Base-by-base conservation (phyloP, 2,329 filamentous ascomycete species). In the Parastagonospora nodorum region DNA sequence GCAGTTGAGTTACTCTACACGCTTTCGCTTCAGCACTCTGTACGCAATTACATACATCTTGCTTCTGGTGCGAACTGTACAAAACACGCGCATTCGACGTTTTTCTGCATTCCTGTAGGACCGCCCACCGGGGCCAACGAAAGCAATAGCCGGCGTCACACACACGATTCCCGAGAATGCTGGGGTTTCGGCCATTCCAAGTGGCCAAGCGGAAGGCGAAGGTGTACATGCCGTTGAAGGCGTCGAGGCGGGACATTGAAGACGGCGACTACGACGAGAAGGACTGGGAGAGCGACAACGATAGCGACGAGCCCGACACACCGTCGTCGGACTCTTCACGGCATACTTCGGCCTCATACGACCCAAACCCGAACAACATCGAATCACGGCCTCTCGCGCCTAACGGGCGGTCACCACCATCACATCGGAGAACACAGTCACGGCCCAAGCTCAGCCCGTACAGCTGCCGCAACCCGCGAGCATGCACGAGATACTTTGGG, bases 401-500 rank as follows among this genome's bases (percentile, higher is more conserved):
- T 10, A 60, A 54, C 16, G 53, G 58, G 8, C 57, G 37, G 10
- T 28, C 51, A 9, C 51, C 58, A 5, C 42, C 46, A 41, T 48
- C 51, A 27, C 60, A 57, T 47, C 55, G 53, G 52, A 58, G 47
- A 51, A 54, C 50, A 11, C 56, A 43, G 4, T 66, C 60, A 64
- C 63, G 60, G 42, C 58, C 71, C 2, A 66, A 57, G 6, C 62
- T 71, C 7, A 69, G 66, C 54, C 67, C 70, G 42, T 72, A 73
- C 55, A 70, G 82, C 45, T 89, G 88, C 63, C 81, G 86, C 29
- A 74, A 92, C 36, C 89, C 89, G 6, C 85, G 87, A 66, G 88
- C 82, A 55, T 84, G 94, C 51, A 85, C 90, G 48, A 82, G 91
- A 62, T 95, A 88, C 70, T 84, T 96, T 48, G 91, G 90, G 57